phyloP scores from a whole-genome alignment of 805 yeast species.

The Lachancea thermotolerans region DNA sequence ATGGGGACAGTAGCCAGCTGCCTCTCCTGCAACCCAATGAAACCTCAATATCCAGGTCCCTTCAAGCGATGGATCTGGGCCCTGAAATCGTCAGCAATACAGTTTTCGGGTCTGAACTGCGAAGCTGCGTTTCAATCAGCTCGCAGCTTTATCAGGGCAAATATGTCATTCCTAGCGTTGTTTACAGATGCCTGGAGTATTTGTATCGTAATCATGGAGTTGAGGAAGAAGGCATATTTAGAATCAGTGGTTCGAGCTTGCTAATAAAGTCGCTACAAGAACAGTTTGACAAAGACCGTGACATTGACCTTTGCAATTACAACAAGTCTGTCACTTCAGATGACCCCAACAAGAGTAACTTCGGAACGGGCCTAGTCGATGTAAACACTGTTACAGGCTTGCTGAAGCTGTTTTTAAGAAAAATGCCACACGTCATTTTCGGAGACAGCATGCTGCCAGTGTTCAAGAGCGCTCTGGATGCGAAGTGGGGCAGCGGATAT shows the following conservation, averaged over 20 bases:
- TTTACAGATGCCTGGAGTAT: constrained; percentile 66
- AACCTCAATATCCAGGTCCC: constrained; percentile 23
- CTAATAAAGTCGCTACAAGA: constrained; percentile 64
- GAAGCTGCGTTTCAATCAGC: constrained; percentile 46
- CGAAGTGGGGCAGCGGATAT: constrained; percentile 26
- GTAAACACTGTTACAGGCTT: constrained; percentile 84
- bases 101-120: constrained; percentile 62
- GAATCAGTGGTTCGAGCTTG: constrained; percentile 83
- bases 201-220: constrained; percentile 60
- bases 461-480: constrained; percentile 34
- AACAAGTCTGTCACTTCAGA: constrained; percentile 14
- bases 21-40: constrained; percentile 10
- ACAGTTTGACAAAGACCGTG: constrained; percentile 58
- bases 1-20: background rate
- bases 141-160: constrained; percentile 34
- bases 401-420: constrained; percentile 74
- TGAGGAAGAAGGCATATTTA: constrained; percentile 85
- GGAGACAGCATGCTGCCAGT: constrained; percentile 43
- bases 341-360: constrained; percentile 10
- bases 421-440: constrained; percentile 62
- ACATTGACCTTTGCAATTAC: constrained; percentile 53
- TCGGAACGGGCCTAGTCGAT: constrained; percentile 36
- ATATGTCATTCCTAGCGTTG: constrained; percentile 58
- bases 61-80: constrained; percentile 28
- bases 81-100: constrained; percentile 25